Percentiles rank a stretch among this genome's conserved stretches.
phyloP scores from a whole-genome alignment of 2,329 filamentous ascomycete genomes.

The Xylaria digitata region DNA sequence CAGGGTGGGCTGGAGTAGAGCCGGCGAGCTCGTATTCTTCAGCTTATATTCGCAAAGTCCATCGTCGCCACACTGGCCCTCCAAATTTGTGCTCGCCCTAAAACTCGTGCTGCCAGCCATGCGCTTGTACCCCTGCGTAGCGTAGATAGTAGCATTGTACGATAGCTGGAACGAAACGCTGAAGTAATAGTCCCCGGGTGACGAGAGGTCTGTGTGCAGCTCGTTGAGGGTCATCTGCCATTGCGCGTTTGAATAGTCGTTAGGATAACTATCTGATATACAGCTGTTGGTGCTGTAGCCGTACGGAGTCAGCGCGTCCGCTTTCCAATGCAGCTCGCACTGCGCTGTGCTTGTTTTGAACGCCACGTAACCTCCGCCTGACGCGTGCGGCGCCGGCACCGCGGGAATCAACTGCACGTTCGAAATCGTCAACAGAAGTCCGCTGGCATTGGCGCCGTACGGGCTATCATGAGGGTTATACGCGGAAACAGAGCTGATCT shows the following conservation, averaged over 20 bases:
- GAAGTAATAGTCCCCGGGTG: constrained; percentile 36
- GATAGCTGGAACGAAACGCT: constrained; percentile 37
- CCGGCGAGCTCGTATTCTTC: constrained; percentile 34
- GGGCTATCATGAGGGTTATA: constrained; percentile 37
- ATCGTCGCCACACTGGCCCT: constrained; percentile 38
- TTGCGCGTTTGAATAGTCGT: constrained; percentile 22
- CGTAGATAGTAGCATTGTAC: constrained; percentile 36
- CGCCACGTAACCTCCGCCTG: constrained; percentile 42
- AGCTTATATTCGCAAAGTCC: constrained; percentile 38
- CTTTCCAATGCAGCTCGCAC: constrained; percentile 41
- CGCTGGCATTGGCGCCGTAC: constrained; percentile 40
- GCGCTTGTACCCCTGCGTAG: constrained; percentile 38
- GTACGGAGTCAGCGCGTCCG: constrained; percentile 38
- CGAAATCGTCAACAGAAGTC: constrained; percentile 37
- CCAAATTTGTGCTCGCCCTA: constrained; percentile 30
- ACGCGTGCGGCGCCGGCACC: constrained; percentile 41
- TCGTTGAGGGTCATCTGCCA: constrained; percentile 42
- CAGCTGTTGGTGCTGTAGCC: constrained; percentile 39
- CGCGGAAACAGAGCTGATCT: constrained; percentile 36
- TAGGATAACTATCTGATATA: background rate
- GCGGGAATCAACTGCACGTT: constrained; percentile 39
- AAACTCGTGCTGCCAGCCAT: constrained; percentile 26
- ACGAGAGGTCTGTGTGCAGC: constrained; percentile 35
- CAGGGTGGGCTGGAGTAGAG: constrained; percentile 40
- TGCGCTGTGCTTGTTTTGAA: constrained; percentile 39